Evolutionary conservation across 495 filamentous ascomycete genomes (phyloP).

Genomic region (Evansstolkia leycettana): DNA sequence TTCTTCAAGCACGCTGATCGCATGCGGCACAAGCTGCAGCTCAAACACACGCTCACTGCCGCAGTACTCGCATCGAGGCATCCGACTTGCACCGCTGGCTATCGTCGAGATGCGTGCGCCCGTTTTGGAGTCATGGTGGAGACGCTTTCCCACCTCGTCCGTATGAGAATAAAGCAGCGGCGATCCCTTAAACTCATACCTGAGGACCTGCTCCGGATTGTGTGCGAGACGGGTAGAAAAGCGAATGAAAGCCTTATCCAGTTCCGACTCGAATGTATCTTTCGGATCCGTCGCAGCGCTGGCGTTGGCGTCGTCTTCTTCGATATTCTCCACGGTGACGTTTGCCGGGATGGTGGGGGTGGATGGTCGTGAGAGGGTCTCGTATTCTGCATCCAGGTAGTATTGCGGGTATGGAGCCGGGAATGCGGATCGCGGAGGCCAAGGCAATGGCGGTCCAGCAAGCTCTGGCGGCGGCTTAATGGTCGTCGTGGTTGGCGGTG

Average conservation of each 20-base stretch:
- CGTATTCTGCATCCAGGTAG: slow-evolving; percentile 88
- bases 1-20: slow-evolving; percentile 78
- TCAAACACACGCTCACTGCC: slow-evolving; percentile 71
- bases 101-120: slow-evolving; percentile 18
- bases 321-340: slow-evolving; percentile 44
- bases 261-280: slow-evolving; percentile 67
- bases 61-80: slow-evolving; percentile 71
- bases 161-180: slow-evolving; percentile 72
- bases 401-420: slow-evolving; percentile 61
- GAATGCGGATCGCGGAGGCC: slow-evolving; percentile 54
- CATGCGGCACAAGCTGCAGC: slow-evolving; percentile 79
- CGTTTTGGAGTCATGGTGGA: slow-evolving; percentile 32
- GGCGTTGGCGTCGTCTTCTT: slow-evolving; percentile 31
- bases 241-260: slow-evolving; percentile 83
- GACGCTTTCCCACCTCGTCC: slow-evolving; percentile 58
- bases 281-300: slow-evolving; percentile 56
- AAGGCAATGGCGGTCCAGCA: slow-evolving; percentile 40
- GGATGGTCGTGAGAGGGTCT: slow-evolving; percentile 50
- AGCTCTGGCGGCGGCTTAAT: slow-evolving; percentile 22
- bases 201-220: slow-evolving; percentile 87
- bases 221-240: slow-evolving; percentile 78
- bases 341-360: slow-evolving; percentile 32
- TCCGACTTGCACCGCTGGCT: slow-evolving; percentile 18
- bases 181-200: slow-evolving; percentile 75
- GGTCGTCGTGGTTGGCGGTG: slow-evolving; percentile 21